Percentiles rank a stretch among this genome's conserved stretches.
Conservation (phyloP, 163 green algal species). For the Scenedesmus sp. region DNA sequence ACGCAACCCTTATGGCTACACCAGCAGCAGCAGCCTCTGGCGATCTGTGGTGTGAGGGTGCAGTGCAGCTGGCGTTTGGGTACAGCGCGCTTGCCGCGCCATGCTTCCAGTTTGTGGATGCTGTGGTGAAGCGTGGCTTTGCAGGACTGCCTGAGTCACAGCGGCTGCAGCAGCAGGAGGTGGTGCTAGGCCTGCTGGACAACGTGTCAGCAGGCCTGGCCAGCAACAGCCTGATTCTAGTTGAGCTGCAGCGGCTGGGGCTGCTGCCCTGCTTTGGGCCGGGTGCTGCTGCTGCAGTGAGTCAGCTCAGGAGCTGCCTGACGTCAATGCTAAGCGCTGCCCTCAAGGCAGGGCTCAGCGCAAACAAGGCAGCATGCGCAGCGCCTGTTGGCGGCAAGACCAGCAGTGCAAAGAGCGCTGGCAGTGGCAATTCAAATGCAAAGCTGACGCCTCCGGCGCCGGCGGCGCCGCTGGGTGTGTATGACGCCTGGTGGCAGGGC, state of each 20-base stretch:
- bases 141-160: background rate
- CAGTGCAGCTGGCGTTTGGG: conserved; percentile 17
- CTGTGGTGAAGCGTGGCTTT: background rate
- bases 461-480: background rate
- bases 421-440: background rate
- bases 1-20: no score
- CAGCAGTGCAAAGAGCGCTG: background rate
- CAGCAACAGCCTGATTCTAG: conserved; percentile 22
- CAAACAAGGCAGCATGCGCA: background rate
- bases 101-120: conserved; percentile 19
- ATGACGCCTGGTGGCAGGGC: conserved; percentile 18
- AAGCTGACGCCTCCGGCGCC: background rate
- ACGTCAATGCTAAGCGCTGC: background rate
- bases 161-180: background rate
- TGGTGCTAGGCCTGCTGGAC: conserved; percentile 20
- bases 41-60: background rate
- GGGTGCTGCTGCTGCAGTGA: background rate
- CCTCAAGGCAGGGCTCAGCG: background rate
- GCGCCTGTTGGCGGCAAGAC: background rate
- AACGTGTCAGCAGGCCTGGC: conserved; percentile 20
- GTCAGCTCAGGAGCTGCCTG: background rate
- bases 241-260: background rate
- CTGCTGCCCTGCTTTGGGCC: conserved; percentile 5
- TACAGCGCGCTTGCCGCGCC: conserved; percentile 13
- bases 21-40: background rate